A percentile compares a stretch with the other conserved stretches of the same genome.
Evolutionary conservation across 139 green algal genomes (phyloP).

Genomic region (Pseudopediastrum boryanum): DNA sequence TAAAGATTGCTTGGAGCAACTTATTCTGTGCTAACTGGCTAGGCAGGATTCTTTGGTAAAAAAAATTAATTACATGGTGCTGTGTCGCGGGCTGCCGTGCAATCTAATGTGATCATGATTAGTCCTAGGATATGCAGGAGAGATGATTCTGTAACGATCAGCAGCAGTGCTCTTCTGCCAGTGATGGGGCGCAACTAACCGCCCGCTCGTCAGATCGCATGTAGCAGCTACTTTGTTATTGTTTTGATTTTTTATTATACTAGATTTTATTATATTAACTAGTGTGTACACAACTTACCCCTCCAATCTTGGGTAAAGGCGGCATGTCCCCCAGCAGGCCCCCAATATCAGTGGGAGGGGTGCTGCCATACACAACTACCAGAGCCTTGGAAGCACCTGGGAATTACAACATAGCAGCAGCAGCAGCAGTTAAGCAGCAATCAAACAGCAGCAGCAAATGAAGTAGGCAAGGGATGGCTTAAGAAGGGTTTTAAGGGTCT

Average conservation of each 20-base stretch:
- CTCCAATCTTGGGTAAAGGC: conserved; percentile 5
- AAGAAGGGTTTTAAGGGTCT: too few species aligned
- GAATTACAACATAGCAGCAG: not conserved
- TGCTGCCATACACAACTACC: conserved; percentile 6
- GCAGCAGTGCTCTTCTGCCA: not conserved
- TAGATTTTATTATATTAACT: not conserved
- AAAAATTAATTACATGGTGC: not conserved
- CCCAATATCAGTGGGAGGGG: conserved; percentile 14
- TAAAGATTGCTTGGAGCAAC: not conserved
- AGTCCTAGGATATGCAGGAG: not conserved
- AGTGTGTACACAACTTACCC: not conserved
- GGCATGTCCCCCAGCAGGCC: conserved; percentile 14
- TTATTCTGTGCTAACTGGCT: not conserved
- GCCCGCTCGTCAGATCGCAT: not conserved
- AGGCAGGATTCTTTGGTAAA: too few species aligned
- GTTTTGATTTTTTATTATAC: not conserved
- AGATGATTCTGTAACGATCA: not conserved
- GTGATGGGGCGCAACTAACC: not conserved
- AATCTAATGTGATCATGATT: too few species aligned
- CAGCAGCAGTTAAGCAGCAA: too few species aligned
- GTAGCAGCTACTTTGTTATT: not conserved
- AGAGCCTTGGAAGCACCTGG: conserved; percentile 28
- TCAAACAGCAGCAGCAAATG: not conserved
- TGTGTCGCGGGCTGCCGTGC: too few species aligned
- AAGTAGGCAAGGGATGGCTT: not conserved